A percentile compares a stretch with the other conserved stretches of the same genome.
phyloP scores from a whole-genome alignment of 192 early-diverging fungal genomes.

The Coemansia sp. region DNA sequence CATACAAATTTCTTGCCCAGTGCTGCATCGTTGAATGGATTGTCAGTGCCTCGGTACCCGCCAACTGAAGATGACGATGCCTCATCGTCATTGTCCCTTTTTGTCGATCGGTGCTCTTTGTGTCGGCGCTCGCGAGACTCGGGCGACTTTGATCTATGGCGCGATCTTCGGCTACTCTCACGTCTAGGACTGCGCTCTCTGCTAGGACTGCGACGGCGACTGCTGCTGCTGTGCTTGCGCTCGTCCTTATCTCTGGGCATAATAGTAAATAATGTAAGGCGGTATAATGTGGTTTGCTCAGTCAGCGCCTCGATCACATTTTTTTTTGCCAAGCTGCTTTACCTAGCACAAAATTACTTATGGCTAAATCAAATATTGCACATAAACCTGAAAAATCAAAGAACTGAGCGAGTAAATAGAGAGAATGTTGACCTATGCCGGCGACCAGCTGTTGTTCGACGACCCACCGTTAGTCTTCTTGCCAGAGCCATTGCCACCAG shows the following conservation, averaged over 20 bases:
- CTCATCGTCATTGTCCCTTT: conserved; percentile 3
- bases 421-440: conserved; percentile 18
- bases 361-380: not conserved
- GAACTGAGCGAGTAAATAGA: not conserved
- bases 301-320: not conserved
- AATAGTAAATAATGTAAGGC: not conserved
- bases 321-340: not conserved
- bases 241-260: conserved; percentile 21
- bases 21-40: conserved; percentile 79
- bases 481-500: conserved; percentile 17
- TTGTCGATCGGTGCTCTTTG: not conserved
- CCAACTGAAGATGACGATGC: not conserved
- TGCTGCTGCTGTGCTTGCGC: conserved; percentile 6
- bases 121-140: conserved; percentile 4
- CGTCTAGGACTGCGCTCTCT: conserved; percentile 6
- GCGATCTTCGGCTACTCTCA: conserved; percentile 9
- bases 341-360: not conserved
- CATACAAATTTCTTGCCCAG: conserved; percentile 88
- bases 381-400: not conserved
- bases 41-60: conserved; percentile 70
- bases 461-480: conserved; percentile 12
- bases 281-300: not conserved
- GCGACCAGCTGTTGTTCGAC: conserved; percentile 45
- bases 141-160: conserved; percentile 12
- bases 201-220: conserved; percentile 4